These are phyloP conservation scores for Trichocladium antarcticum DNA, from an alignment of 495 filamentous ascomycete species.

Conservation along the genomic window DNA sequence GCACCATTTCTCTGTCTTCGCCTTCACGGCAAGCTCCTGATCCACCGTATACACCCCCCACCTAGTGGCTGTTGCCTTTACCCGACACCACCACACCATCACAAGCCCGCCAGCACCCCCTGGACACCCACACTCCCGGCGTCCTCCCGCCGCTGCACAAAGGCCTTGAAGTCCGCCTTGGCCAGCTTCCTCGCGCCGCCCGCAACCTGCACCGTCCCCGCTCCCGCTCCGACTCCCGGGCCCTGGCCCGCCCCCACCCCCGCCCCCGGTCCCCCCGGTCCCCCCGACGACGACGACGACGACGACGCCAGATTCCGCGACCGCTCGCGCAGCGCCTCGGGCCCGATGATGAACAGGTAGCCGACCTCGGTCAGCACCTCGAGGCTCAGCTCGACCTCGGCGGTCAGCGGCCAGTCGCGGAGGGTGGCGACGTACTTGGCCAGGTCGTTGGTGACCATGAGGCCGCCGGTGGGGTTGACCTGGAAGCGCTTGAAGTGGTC, in stretches of 20 bases:
- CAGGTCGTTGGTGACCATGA: constrained; percentile 95
- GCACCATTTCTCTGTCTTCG: too few species aligned
- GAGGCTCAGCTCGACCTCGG: constrained; percentile 58
- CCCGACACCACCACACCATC: neutral
- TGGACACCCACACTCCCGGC: constrained; percentile 69
- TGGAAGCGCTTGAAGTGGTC: constrained; percentile 91
- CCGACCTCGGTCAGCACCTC: constrained; percentile 87
- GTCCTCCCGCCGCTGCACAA: constrained; percentile 74
- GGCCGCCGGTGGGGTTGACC: constrained; percentile 79
- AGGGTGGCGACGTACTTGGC: constrained; percentile 78
- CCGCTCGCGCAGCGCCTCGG: constrained; percentile 75
- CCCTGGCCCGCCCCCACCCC: too few species aligned
- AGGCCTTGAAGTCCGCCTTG: constrained; percentile 70
- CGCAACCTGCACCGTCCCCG: constrained; percentile 5
- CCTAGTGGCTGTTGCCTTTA: neutral
- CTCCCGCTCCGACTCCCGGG: constrained; percentile 4
- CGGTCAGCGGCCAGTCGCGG: constrained; percentile 62
- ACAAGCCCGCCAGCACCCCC: constrained; percentile 52
- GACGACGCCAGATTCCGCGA: constrained; percentile 43
- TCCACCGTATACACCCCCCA: too few species aligned
- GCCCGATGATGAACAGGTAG: constrained; percentile 90
- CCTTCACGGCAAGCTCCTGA: too few species aligned
- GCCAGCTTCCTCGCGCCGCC: constrained; percentile 37
- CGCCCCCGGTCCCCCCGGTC: neutral
- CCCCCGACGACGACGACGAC: neutral